Percentiles rank a stretch among this genome's conserved stretches.
phyloP scores from a whole-genome alignment of 257 asterid species.

The Plantago ovata region DNA sequence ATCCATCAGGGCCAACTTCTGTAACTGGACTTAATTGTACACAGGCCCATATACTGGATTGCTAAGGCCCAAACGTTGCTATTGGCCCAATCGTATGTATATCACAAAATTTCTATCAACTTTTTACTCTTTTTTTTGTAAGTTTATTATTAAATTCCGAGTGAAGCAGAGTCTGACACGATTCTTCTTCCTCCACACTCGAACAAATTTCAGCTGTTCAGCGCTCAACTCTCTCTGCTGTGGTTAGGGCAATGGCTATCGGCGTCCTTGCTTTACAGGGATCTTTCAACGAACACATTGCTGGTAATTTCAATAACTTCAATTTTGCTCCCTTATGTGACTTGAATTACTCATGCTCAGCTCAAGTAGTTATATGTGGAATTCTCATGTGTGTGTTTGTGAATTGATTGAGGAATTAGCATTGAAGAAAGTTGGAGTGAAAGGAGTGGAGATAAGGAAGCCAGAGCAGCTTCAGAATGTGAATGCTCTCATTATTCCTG shows the following conservation, averaged over 20 bases:
- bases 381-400: conserved; percentile 4
- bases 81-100: conserved; percentile 14
- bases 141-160: not conserved
- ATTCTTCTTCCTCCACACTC: conserved; percentile 19
- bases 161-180: conserved; percentile 53
- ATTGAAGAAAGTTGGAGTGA: conserved; percentile 84
- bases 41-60: conserved; percentile 11
- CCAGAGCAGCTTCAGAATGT: conserved; percentile 81
- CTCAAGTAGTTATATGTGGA: too few relatives aligned
- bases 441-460: conserved; percentile 80
- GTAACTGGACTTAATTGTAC: conserved; percentile 12
- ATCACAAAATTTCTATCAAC: conserved; percentile 14
- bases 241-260: conserved; percentile 51
- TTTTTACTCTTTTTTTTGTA: conserved; percentile 9
- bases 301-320: conserved; percentile 41
- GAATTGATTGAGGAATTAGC: conserved; percentile 40
- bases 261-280: conserved; percentile 98
- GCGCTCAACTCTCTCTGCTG: not conserved
- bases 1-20: too few relatives aligned
- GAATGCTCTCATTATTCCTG: conserved; percentile 83
- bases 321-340: not conserved
- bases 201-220: not conserved
- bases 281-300: conserved; percentile 96
- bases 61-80: conserved; percentile 22
- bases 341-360: not conserved